Evolutionary conservation across 1,284 basidiomycete species (phyloP).

Genomic region (Naganishia liquefaciens): DNA sequence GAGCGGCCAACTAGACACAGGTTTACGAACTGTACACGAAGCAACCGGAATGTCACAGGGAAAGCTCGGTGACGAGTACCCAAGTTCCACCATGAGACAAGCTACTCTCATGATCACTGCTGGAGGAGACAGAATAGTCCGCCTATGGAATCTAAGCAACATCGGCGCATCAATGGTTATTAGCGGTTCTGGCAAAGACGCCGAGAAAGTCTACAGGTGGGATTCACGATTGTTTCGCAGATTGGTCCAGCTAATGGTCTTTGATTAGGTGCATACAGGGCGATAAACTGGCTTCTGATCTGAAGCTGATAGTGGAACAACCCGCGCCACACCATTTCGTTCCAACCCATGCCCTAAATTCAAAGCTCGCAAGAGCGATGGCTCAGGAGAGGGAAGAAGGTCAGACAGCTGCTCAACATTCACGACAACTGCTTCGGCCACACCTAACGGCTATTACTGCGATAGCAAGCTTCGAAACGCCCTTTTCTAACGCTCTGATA

Average conservation of each 20-base stretch:
- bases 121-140: constrained; percentile 49
- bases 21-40: constrained; percentile 40
- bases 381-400: constrained; percentile 28
- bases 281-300: not conserved
- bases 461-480: constrained; percentile 49
- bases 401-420: constrained; percentile 29
- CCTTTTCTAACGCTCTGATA: constrained; percentile 50
- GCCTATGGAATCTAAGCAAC: constrained; percentile 49
- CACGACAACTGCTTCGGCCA: constrained; percentile 48
- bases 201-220: constrained; percentile 48
- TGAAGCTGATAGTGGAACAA: constrained; percentile 18
- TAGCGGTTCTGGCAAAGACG: constrained; percentile 49
- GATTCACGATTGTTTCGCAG: not conserved
- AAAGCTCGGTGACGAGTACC: constrained; percentile 25
- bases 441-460: constrained; percentile 51
- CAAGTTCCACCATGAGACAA: constrained; percentile 36
- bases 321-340: not conserved
- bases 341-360: not conserved
- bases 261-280: not conserved
- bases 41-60: not conserved
- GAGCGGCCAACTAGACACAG: constrained; percentile 32
- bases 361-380: constrained; percentile 24
- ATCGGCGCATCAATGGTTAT: constrained; percentile 46
- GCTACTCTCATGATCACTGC: constrained; percentile 44
- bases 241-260: not conserved